phyloP scores from a whole-genome alignment of 2,329 filamentous ascomycete species.

The Aspergillus unguis region DNA sequence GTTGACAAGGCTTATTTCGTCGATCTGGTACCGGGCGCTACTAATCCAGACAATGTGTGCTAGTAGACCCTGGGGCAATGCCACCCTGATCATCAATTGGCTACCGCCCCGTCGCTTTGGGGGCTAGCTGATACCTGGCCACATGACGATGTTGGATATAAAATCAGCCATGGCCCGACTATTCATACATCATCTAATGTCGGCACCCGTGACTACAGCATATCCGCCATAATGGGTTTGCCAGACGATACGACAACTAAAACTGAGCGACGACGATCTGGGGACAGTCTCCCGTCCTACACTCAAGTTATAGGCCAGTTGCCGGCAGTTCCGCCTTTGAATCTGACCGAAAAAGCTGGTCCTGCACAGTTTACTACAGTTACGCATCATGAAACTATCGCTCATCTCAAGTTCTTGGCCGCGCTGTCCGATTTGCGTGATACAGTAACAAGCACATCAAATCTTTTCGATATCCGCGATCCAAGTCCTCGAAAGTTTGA shows the following conservation, averaged over 20 bases:
- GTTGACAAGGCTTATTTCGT: not conserved
- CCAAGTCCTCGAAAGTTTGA: constrained; percentile 36
- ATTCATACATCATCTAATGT: too few species aligned
- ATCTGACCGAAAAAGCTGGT: constrained; percentile 18
- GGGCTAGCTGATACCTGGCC: not conserved
- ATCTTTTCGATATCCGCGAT: constrained; percentile 63
- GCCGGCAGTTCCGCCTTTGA: constrained; percentile 24
- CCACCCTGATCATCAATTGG: not conserved
- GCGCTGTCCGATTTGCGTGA: constrained; percentile 66
- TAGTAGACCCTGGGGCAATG: not conserved
- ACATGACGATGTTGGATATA: not conserved
- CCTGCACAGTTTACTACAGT: constrained; percentile 20
- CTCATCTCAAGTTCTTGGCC: constrained; percentile 70
- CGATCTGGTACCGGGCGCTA: not conserved
- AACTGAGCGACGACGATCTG: not conserved
- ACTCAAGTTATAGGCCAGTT: constrained; percentile 13
- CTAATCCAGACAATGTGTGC: not conserved
- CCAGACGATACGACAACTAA: not conserved
- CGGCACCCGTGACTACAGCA: too few species aligned
- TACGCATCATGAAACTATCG: constrained; percentile 59
- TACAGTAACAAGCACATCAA: constrained; percentile 62
- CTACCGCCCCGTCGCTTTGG: not conserved
- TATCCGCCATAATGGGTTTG: constrained; percentile 5
- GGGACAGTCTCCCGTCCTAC: constrained; percentile 28
- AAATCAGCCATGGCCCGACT: not conserved